Conservation (phyloP, 2,329 filamentous ascomycete genomes). For the Verticillium zaregamsianum region DNA sequence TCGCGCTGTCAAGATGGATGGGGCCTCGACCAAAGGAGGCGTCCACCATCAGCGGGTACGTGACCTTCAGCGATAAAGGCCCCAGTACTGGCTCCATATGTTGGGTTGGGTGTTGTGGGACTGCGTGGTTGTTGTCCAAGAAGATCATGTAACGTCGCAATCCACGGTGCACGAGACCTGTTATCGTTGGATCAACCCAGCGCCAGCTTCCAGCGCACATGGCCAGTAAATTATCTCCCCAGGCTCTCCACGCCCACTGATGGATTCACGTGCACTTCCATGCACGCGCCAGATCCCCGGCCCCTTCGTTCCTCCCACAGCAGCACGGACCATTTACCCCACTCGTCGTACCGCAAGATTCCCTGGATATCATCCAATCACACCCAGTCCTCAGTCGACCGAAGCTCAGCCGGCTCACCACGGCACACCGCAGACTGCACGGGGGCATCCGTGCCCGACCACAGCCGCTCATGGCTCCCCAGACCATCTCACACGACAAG, state of each 20-base stretch:
- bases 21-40: background rate
- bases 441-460: background rate
- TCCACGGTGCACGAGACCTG: background rate
- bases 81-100: background rate
- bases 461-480: conserved; percentile 2
- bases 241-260: background rate
- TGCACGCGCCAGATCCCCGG: background rate
- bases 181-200: background rate
- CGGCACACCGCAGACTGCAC: background rate
- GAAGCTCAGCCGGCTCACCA: background rate
- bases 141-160: conserved; percentile 1
- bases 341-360: background rate
- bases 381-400: background rate
- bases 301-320: background rate
- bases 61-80: background rate
- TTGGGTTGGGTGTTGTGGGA: background rate
- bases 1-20: background rate
- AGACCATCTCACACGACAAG: background rate
- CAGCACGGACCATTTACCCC: background rate
- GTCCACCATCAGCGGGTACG: background rate
- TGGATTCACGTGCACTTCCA: background rate
- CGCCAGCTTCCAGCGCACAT: background rate
- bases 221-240: background rate
- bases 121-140: background rate
- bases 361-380: background rate